Evolutionary conservation across 2,329 filamentous ascomycete genomes (phyloP).

Genomic region (Cladophialophora bantiana): DNA sequence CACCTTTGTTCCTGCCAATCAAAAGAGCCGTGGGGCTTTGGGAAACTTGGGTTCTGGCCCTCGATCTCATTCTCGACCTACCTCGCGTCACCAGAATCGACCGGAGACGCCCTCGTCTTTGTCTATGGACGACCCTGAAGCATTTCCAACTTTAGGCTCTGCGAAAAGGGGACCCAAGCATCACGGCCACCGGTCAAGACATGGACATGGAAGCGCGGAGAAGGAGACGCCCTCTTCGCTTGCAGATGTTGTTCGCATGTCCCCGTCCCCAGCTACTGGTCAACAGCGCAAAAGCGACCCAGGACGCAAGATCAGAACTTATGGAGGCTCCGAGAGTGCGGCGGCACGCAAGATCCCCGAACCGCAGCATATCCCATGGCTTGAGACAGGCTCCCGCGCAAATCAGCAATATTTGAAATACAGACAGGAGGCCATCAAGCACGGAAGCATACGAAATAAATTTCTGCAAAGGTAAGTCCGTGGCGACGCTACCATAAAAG

Average conservation of each 20-base stretch:
- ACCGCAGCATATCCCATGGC: slow-evolving; percentile 93
- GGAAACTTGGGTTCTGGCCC: slow-evolving; percentile 49
- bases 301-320: slow-evolving; percentile 66
- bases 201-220: slow-evolving; percentile 71
- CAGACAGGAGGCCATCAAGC: slow-evolving; percentile 93
- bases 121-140: slow-evolving; percentile 90
- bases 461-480: slow-evolving; percentile 83
- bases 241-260: slow-evolving; percentile 95
- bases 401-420: slow-evolving; percentile 96
- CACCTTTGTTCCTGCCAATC: slow-evolving; percentile 41
- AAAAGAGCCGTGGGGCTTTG: slow-evolving; percentile 32
- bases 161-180: slow-evolving; percentile 86
- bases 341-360: slow-evolving; percentile 83
- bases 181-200: slow-evolving; percentile 86
- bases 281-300: slow-evolving; percentile 51
- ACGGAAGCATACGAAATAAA: slow-evolving; percentile 94
- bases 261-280: slow-evolving; percentile 77
- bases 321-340: slow-evolving; percentile 58
- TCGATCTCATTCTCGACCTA: slow-evolving; percentile 79
- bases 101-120: slow-evolving; percentile 67
- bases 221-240: slow-evolving; percentile 78
- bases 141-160: slow-evolving; percentile 87
- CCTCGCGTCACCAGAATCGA: slow-evolving; percentile 75
- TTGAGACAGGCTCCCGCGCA: slow-evolving; percentile 87
- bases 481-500: background rate